These are phyloP conservation scores for Psilocybe sp. DNA, from an alignment of 768 basidiomycete species.

Conservation along the genomic window DNA sequence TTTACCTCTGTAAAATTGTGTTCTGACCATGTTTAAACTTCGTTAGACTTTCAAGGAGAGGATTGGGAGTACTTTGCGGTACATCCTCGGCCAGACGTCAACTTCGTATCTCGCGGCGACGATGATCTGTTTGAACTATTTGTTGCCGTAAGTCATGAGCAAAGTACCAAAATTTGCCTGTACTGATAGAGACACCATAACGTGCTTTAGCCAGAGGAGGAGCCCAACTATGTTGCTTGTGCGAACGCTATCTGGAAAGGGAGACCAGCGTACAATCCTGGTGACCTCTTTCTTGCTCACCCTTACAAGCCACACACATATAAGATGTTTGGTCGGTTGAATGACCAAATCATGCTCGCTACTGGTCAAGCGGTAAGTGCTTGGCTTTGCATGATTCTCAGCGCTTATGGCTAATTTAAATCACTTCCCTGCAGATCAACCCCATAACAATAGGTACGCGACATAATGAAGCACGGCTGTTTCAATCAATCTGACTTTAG, in stretches of 20 bases:
- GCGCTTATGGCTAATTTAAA: too few relatives aligned
- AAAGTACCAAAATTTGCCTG: not conserved
- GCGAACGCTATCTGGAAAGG: slow-evolving; percentile 4
- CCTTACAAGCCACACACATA: slow-evolving; percentile 2
- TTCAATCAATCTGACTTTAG: not conserved
- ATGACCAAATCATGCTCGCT: slow-evolving; percentile 6
- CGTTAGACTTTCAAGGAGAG: slow-evolving; percentile 2
- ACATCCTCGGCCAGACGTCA: slow-evolving; percentile 1
- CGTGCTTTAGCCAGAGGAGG: not conserved
- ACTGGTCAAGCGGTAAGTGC: slow-evolving; percentile 2
- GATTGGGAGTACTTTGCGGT: slow-evolving; percentile 8
- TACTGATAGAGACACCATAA: not conserved
- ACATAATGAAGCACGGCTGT: not conserved
- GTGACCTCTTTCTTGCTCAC: slow-evolving; percentile 6
- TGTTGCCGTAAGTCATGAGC: not conserved
- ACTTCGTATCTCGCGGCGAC: slow-evolving; percentile 2
- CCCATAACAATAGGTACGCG: slow-evolving; percentile 2
- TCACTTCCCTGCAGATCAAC: not conserved
- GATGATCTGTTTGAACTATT: slow-evolving; percentile 6
- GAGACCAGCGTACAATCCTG: slow-evolving; percentile 4
- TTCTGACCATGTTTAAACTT: not conserved
- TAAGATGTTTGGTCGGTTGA: slow-evolving; percentile 5
- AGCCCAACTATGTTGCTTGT: not conserved
- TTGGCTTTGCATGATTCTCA: too few relatives aligned
- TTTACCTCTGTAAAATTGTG: not conserved